Base-by-base conservation (phyloP, 192 early-diverging fungal species). In the Kappamyces sp. region DNA sequence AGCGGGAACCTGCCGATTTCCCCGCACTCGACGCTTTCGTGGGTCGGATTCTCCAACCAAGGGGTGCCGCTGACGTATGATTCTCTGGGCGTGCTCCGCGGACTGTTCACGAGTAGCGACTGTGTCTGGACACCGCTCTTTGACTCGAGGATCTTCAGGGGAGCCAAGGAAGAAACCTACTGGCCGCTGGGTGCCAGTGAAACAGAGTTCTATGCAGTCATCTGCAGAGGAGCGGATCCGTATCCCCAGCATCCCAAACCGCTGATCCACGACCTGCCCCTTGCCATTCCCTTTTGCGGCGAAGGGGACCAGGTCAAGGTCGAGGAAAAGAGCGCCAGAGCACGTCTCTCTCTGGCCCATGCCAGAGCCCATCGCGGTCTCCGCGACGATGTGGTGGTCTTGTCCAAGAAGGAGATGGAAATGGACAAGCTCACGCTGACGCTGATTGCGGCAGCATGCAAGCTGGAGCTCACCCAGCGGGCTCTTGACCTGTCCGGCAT, bases 141-240 rank as follows among this genome's bases (percentile, higher is more conserved):
- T 37, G 91, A 98, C 65, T 12, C 53, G 49, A 35, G 78, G 49
- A 15, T 62, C 42, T 23, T 62, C 65, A 10, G 74, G 52, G 60
- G 62, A 2, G 63, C 70, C 9, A 71, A 66, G 49, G 69, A 78
- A 60, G 87, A 86, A 57, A 44, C 61, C 5, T 90, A 89, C 66
- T 97, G 94, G 94, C 87, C 92, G 1, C 83, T 96, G 44, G 92
- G 88, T 2, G 62, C 94, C 0, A 77, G 83, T 3, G 86, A 82
- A 37, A 68, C 70, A 38, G 66, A 84, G 55, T 71, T 94, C 51
- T 82, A 90, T 53, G 90, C 84, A 63, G 70, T 88, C 40, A 77
- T 84, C 5, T 86, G 84, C 67, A 85, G 82, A 66, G 88, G 70
- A 31, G 75, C n/a, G n/a, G n/a, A 86, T 35, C 57, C 55, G 8